Base-by-base conservation (phyloP, 352 stramenopile genomes). In the Phytophthora sansomeana region DNA sequence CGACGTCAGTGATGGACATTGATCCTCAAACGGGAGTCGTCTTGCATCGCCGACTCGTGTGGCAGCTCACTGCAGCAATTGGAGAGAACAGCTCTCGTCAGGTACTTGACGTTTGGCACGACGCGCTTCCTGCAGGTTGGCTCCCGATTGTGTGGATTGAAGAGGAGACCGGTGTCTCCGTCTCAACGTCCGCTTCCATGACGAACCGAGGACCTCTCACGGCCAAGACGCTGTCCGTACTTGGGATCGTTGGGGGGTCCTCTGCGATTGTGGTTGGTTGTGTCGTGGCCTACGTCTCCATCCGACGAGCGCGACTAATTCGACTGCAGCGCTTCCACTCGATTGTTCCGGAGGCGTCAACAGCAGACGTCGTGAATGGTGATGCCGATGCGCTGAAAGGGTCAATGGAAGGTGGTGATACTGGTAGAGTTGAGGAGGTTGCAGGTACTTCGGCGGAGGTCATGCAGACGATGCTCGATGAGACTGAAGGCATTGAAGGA, bases 121-220 rank as follows among this genome's bases (percentile, higher is more conserved):
- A 8, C 0, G 32, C 63, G 4, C 49, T 84, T 5, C 10, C 42
- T 1, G 24, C 48, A 1, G 49, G 59, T n/a, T 83, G 72, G 77
- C 55, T 91, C 0, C 80, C 82, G 1, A 50, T 91, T 0, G 14
- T 78, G 17, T 87, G 72, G 77, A 58, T 89, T 4, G 69, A 81
- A 10, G 80, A 91, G 26, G 74, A 87, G 19, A 32, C 51, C 5
- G 81, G 72, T 7, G 51, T 87, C 26, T 81, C 78, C 1, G 46
- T 67, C 10, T 59, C 47, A 8, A n/a, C 59, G 13, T 53, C 53
- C 17, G 17, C 53, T 59, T 30, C 51, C 9, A 38, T 71, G 36
- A 44, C 32, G 42, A 53, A 47, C 8, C 42, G 49, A 3, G 54
- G 60, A 1, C 59, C 60, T 9, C 32, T 74, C 21, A 63, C 59